Base-by-base conservation (phyloP, 2,329 filamentous ascomycete species). In the Gliomastix tumulicola region DNA sequence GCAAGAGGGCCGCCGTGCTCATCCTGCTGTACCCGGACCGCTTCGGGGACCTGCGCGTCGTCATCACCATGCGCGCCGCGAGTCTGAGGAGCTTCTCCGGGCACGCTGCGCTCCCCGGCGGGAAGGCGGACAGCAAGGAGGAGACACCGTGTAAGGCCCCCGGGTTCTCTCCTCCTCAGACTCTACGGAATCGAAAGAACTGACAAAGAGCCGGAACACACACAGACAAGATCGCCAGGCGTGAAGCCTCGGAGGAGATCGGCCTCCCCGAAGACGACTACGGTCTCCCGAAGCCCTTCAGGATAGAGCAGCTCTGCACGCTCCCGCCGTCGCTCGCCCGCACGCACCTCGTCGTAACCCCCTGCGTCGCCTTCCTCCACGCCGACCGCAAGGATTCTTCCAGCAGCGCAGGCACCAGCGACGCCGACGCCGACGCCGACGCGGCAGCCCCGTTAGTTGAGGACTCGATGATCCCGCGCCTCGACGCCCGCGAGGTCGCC, bases 221-320 rank as follows among this genome's bases (percentile, higher is more conserved):
- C 4, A 68, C 68, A 62, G 87, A 87, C 59, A 75, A 89, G 52
- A 94, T 89, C 35, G 88, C 90, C 8, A 79, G 90, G 17, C 79
- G 90, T 44, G 90, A 97, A 68, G 89, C 90, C 2, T 84, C 76
- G 57, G 90, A 97, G 58, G 90, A 97, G 58, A 95, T 97, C 45
- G 90, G 90, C 2, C 77, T 97, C 4, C 86, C 90, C 2, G 70
- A 82, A 51, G 71, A 79, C 47, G 78, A 88, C 52, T 50, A 56
- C 39, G 75, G 76, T 41, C 71, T 95, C 21, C 86, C 87, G 3
- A 64, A 68, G 11, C 86, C 86, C 2, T 96, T 95, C 62, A 71
- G 72, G 37, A 82, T 97, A 47, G 89, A 96, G 61, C 83, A 92
- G 52, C 76, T 97, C 30, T 94, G 88, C 63, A 76, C 84, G 54